Conservation (phyloP, 805 yeast species). For the Wickerhamomyces rabaulensis region DNA sequence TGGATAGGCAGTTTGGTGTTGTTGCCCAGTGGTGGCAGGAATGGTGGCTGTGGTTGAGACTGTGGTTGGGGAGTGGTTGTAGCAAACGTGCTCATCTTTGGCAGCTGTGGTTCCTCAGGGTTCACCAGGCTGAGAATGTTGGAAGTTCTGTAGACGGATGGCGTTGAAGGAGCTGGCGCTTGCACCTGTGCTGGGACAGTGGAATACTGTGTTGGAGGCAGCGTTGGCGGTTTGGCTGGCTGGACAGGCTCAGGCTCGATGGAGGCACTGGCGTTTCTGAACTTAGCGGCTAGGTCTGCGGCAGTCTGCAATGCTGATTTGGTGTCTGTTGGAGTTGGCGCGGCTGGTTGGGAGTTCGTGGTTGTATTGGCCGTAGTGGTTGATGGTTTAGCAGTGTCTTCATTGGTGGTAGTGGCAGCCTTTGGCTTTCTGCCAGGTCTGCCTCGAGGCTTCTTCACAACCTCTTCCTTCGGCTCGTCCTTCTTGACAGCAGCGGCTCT, state of each 20-base stretch:
- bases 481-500: too few relatives aligned
- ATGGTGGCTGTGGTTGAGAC: too few relatives aligned
- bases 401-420: not conserved
- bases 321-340: too few relatives aligned
- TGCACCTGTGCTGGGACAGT: not conserved
- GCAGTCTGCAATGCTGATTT: not conserved
- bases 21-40: not conserved
- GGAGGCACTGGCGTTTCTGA: not conserved
- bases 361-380: too few relatives aligned
- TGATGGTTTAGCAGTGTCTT: too few relatives aligned
- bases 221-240: not conserved
- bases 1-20: not conserved
- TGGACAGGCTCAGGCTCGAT: not conserved
- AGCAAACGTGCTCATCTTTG: not conserved
- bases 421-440: not conserved
- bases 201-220: not conserved
- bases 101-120: slow-evolving; percentile 1
- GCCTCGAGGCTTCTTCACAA: not conserved
- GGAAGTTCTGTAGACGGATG: slow-evolving; percentile 3
- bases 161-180: not conserved
- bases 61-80: too few relatives aligned
- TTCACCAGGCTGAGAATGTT: slow-evolving; percentile 7
- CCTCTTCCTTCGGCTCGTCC: not conserved
- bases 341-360: too few relatives aligned
- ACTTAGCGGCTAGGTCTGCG: not conserved